A percentile compares a stretch with the other conserved stretches of the same genome.
Conservation (phyloP, 331 rosid species). For the Cydonia oblonga region DNA sequence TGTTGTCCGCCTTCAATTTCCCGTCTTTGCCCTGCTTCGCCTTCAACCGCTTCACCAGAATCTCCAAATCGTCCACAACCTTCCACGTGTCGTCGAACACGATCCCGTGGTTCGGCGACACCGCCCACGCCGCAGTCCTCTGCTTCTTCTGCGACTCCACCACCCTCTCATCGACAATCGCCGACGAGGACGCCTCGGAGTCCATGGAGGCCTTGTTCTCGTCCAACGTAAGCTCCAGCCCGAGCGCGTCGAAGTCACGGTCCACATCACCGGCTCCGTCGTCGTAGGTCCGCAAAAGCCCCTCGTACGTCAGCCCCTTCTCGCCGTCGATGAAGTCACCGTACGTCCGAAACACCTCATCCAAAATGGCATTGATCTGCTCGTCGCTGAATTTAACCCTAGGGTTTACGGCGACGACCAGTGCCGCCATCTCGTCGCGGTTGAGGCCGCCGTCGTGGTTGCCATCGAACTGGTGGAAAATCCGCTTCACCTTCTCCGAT, state of each 20-base stretch:
- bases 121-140: constrained; percentile 49
- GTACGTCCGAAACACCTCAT: constrained; percentile 43
- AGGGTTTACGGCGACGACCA: constrained; percentile 48
- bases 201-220: constrained; percentile 21
- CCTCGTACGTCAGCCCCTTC: constrained; percentile 40
- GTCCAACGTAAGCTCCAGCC: constrained; percentile 25
- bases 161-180: constrained; percentile 28
- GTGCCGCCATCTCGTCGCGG: constrained; percentile 42
- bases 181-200: constrained; percentile 35
- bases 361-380: constrained; percentile 50
- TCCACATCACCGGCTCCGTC: constrained; percentile 52
- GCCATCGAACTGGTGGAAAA: constrained; percentile 32
- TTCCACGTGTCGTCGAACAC: constrained; percentile 53
- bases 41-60: constrained; percentile 32
- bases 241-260: constrained; percentile 53
- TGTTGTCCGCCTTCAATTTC: constrained; percentile 32
- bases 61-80: constrained; percentile 48
- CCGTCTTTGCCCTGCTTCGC: constrained; percentile 37
- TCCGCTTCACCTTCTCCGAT: constrained; percentile 51
- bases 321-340: constrained; percentile 38
- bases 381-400: constrained; percentile 47
- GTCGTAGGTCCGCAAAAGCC: constrained; percentile 39
- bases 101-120: constrained; percentile 48
- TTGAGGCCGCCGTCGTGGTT: constrained; percentile 40
- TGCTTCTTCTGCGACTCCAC: constrained; percentile 45